Conservation (phyloP, 2,329 filamentous ascomycete genomes). For the Pyrenochaeta sp. region DNA sequence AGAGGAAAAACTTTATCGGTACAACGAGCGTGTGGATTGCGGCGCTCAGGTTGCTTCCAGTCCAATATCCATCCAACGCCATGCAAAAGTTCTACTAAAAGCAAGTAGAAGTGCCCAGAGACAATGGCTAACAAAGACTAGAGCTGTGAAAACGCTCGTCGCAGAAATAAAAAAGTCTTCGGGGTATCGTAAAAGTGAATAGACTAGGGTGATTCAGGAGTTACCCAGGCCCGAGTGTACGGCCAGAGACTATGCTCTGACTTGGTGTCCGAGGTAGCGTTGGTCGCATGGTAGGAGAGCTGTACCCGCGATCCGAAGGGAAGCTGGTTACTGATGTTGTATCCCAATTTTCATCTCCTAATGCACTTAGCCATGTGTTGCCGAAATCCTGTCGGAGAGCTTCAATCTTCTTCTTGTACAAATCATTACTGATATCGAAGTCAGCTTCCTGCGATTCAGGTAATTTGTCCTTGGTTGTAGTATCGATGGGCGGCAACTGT, state of each 20-base stretch:
- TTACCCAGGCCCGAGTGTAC: slow-evolving; percentile 46
- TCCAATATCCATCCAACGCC: slow-evolving; percentile 41
- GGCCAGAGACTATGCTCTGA: slow-evolving; percentile 51
- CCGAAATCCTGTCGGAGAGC: slow-evolving; percentile 85
- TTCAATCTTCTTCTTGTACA: slow-evolving; percentile 89
- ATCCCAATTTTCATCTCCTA: slow-evolving; percentile 77
- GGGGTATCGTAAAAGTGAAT: slow-evolving; percentile 48
- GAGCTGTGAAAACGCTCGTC: slow-evolving; percentile 7
- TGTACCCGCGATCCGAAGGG: slow-evolving; percentile 41
- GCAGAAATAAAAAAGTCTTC: slow-evolving; percentile 34
- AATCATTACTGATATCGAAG: slow-evolving; percentile 75
- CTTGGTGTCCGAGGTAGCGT: slow-evolving; percentile 45
- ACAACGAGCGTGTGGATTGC: slow-evolving; percentile 42
- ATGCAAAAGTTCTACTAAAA: slow-evolving; percentile 33
- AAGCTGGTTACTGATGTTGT: slow-evolving; percentile 41
- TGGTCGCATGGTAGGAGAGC: slow-evolving; percentile 43
- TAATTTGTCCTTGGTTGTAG: slow-evolving; percentile 30
- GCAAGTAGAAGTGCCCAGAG: not conserved
- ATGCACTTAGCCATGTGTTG: slow-evolving; percentile 83
- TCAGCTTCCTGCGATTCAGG: slow-evolving; percentile 48
- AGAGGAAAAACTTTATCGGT: slow-evolving; percentile 23
- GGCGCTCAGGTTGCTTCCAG: slow-evolving; percentile 30
- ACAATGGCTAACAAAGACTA: slow-evolving; percentile 5
- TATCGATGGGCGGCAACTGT: slow-evolving; percentile 45
- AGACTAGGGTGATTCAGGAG: slow-evolving; percentile 21